Evolutionary conservation across 345 rosid genomes (phyloP).

Genomic region (Bruguiera sexangula): DNA sequence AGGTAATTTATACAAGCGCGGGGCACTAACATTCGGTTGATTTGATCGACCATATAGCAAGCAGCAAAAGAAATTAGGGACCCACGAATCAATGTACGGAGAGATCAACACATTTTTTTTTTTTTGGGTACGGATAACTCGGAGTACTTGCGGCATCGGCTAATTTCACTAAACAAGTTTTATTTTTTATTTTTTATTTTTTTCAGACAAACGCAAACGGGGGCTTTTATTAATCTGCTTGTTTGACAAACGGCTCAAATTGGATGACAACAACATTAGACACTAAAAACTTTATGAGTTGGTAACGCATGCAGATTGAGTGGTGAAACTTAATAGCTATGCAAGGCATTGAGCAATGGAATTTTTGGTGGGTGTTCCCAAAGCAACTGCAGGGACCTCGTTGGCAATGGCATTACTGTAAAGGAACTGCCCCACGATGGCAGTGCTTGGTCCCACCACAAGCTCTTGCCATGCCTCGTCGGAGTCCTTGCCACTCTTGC

Average conservation of each 20-base stretch:
- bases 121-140: neutral
- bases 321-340: conserved; percentile 12
- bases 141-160: neutral
- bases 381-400: neutral
- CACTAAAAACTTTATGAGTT: too few relatives aligned
- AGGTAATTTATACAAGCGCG: too few relatives aligned
- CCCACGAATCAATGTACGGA: neutral
- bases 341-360: conserved; percentile 37
- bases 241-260: too few relatives aligned
- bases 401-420: conserved; percentile 8
- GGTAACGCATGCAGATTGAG: too few relatives aligned
- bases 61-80: neutral
- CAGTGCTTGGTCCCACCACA: conserved; percentile 51
- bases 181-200: accelerated
- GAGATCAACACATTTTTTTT: neutral
- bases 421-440: conserved; percentile 57
- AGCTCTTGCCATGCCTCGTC: conserved; percentile 65
- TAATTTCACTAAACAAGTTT: too few relatives aligned
- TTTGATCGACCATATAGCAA: neutral
- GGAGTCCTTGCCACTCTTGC: conserved; percentile 31
- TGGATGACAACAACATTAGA: too few relatives aligned
- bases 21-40: neutral
- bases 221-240: too few relatives aligned
- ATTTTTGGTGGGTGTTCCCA: conserved; percentile 14
- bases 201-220: too few relatives aligned